These are phyloP conservation scores for Xylaria sp. DNA, from an alignment of 2,329 filamentous ascomycete species.

Conservation along the genomic window DNA sequence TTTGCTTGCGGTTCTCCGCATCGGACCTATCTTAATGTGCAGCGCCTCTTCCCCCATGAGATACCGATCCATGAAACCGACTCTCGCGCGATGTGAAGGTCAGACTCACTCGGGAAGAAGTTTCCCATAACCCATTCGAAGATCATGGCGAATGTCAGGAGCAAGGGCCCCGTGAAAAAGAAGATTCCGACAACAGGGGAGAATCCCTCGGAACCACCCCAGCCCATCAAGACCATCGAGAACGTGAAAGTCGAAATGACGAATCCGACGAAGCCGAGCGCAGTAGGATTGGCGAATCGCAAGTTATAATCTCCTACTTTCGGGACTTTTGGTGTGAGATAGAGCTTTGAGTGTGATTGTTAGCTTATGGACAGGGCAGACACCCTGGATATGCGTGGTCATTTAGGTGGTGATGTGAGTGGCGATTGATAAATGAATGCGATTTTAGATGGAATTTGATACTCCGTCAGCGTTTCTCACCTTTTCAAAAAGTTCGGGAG, in stretches of 20 bases:
- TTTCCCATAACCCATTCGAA: constrained; percentile 61
- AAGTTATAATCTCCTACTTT: constrained; percentile 44
- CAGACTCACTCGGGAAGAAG: constrained; percentile 49
- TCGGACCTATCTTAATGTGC: too few relatives aligned
- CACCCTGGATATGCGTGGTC: too few relatives aligned
- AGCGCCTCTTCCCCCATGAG: not conserved
- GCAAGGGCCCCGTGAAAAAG: constrained; percentile 52
- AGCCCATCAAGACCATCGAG: constrained; percentile 45
- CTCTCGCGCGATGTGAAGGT: not conserved
- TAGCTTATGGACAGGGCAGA: constrained; percentile 1
- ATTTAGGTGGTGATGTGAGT: too few relatives aligned
- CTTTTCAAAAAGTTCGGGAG: constrained; percentile 48
- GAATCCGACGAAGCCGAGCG: constrained; percentile 47
- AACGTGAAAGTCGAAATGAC: constrained; percentile 48
- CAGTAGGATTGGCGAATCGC: constrained; percentile 47
- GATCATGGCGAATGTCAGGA: constrained; percentile 53
- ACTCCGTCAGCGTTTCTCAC: constrained; percentile 24
- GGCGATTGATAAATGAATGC: too few relatives aligned
- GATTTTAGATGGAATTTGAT: not conserved
- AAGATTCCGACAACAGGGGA: constrained; percentile 46
- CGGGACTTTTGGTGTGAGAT: constrained; percentile 47
- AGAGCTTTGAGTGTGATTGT: constrained; percentile 37
- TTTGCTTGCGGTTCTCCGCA: too few relatives aligned
- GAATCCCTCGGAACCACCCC: constrained; percentile 44
- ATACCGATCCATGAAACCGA: not conserved